Base-by-base conservation (phyloP, 805 yeast genomes). In the Candida nanaspora region DNA sequence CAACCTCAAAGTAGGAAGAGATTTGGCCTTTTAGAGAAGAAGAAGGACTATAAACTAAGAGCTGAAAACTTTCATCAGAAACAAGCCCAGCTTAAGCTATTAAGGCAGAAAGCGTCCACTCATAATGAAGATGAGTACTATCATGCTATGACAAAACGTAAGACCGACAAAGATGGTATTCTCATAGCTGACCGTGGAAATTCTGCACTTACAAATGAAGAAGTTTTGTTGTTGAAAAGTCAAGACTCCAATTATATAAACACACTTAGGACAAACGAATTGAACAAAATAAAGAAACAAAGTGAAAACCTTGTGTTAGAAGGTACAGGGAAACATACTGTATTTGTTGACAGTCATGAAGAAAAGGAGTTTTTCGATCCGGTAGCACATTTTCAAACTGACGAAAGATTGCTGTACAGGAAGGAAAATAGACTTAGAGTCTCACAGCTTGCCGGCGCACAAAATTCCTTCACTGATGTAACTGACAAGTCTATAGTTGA, bases 81-180 rank as follows among this genome's bases (percentile, higher is more conserved):
- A 49, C 74, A 76, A 55, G 77, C 77, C 14, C 79, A 77, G 29
- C 52, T 93, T 39, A 85, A 84, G 63, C 70, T 82, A 1, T 71
- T 93, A 43, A 78, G 84, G 49, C 69, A 70, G 33, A 91, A 87
- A 57, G 94, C 85, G 2, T 66, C 71, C 29, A 70, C 72, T 35
- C 74, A 87, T 51, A 93, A 93, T 58, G 95, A 94, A 14, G 98
- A 93, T 71, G 98, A 93, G 62, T 93, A 84, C 66, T 88, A 91
- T 62, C 96, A 87, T 75, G 93, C 87, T 18, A 93, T 93, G 98
- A 76, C 81, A 26, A 69, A 72, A 13, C 68, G 70, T 45, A 72
- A 70, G 52, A 78, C 93, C 4, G 95, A 87, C 47, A 64, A 69
- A 2, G 66, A 72, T 10, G 97, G 97, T 1, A 70, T 85, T 8